phyloP scores from a whole-genome alignment of 768 basidiomycete species.

The Agaricus subrufescens region DNA sequence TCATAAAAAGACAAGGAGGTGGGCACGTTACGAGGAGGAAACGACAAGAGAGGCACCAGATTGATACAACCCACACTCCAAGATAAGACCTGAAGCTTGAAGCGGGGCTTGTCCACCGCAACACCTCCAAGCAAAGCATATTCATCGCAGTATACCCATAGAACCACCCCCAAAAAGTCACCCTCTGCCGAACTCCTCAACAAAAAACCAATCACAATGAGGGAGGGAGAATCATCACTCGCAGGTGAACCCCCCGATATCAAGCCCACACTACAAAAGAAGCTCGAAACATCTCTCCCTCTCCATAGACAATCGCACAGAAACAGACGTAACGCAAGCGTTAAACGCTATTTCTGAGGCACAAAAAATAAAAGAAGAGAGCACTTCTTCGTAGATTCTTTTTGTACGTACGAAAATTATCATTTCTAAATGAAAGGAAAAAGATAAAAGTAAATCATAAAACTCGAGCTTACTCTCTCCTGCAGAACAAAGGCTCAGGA shows the following conservation, averaged over 20 bases:
- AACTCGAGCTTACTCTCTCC: not conserved
- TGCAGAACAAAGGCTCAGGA: not conserved
- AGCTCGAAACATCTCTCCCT: conserved; percentile 31
- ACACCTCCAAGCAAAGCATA: too few relatives aligned
- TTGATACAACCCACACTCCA: too few relatives aligned
- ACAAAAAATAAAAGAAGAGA: not conserved
- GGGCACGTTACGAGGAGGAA: too few relatives aligned
- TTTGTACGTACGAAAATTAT: conserved; percentile 3
- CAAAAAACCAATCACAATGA: too few relatives aligned
- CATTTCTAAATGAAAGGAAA: not conserved
- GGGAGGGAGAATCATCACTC: not conserved
- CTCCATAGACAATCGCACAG: not conserved
- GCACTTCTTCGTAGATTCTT: not conserved
- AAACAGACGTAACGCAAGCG: not conserved
- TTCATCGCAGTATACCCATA: too few relatives aligned
- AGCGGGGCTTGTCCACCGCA: too few relatives aligned
- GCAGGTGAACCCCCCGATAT: not conserved
- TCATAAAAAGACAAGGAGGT: too few relatives aligned
- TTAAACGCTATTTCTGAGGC: not conserved
- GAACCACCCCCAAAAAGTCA: too few relatives aligned
- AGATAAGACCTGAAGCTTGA: too few relatives aligned
- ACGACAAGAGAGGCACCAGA: too few relatives aligned
- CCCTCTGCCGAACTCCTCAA: too few relatives aligned
- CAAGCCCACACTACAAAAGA: not conserved
- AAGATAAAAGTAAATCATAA: not conserved